These are phyloP conservation scores for Cydonia oblonga DNA, from an alignment of 331 rosid species.

Conservation along the genomic window DNA sequence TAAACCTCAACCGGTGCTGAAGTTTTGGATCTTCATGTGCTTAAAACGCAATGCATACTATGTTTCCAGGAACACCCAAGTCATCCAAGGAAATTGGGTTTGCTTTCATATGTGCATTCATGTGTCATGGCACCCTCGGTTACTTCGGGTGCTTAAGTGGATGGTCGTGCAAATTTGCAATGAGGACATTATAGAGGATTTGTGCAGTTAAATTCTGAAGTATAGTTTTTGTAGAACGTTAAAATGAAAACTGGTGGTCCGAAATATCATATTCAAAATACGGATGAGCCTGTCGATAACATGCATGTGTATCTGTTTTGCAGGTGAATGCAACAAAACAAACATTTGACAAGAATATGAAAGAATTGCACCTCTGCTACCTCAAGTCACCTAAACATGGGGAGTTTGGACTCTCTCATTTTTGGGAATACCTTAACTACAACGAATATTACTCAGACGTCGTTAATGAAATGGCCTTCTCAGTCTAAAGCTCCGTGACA, in stretches of 20 bases:
- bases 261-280: background rate
- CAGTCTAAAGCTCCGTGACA: background rate
- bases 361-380: constrained; percentile 53
- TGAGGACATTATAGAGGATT: background rate
- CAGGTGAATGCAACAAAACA: constrained; percentile 67
- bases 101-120: background rate
- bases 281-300: background rate
- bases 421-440: constrained; percentile 76
- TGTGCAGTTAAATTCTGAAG: background rate
- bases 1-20: no score
- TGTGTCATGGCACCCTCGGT: background rate
- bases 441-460: constrained; percentile 51
- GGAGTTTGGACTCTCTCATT: constrained; percentile 49
- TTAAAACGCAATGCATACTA: background rate
- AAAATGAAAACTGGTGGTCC: background rate
- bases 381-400: constrained; percentile 64
- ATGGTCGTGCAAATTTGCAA: background rate
- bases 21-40: background rate
- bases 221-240: no score
- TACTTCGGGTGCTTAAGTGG: background rate
- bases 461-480: constrained; percentile 29
- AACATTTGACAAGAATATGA: constrained; percentile 55
- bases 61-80: background rate
- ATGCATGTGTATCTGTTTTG: constrained; percentile 16
- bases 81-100: background rate